phyloP scores from a whole-genome alignment of 2,329 filamentous ascomycete genomes.

The Neonectria faginata region DNA sequence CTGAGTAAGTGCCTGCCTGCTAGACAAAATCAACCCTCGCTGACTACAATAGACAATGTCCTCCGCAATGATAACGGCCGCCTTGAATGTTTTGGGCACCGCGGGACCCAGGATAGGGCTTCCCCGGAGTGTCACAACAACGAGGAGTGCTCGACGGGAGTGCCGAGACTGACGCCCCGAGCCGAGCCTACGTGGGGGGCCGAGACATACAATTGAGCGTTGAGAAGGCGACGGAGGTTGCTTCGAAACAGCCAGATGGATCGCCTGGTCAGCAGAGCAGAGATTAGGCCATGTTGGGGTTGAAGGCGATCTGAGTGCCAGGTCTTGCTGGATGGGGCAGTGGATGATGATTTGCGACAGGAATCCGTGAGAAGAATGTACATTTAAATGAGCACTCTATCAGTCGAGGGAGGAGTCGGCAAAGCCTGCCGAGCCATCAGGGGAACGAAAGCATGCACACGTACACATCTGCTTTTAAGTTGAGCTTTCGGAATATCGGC shows the following conservation, averaged over 20 bases:
- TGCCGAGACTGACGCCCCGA: conserved; percentile 8
- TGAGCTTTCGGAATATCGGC: conserved; percentile 20
- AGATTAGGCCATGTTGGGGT: neutral
- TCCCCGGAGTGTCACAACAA: conserved; percentile 24
- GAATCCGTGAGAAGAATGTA: neutral
- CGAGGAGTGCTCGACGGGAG: conserved; percentile 5
- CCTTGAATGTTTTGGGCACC: conserved; percentile 13
- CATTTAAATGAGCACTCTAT: neutral
- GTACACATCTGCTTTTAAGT: conserved; percentile 6
- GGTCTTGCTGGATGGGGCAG: neutral
- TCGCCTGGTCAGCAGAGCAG: neutral
- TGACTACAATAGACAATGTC: conserved; percentile 16
- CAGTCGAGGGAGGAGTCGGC: conserved; percentile 11
- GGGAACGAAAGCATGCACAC: conserved; percentile 22
- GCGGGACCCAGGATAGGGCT: conserved; percentile 7
- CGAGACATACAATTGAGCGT: neutral
- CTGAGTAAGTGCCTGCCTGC: neutral
- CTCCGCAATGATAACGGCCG: conserved; percentile 21
- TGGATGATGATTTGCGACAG: neutral
- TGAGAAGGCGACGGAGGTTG: neutral
- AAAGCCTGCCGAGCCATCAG: conserved; percentile 19
- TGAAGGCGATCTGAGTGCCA: too few species aligned
- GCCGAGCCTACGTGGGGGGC: neutral
- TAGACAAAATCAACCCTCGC: neutral
- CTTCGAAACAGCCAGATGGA: neutral